Evolutionary conservation across 208 protist species (phyloP).

Genomic region (Wallacemonas sp.): DNA sequence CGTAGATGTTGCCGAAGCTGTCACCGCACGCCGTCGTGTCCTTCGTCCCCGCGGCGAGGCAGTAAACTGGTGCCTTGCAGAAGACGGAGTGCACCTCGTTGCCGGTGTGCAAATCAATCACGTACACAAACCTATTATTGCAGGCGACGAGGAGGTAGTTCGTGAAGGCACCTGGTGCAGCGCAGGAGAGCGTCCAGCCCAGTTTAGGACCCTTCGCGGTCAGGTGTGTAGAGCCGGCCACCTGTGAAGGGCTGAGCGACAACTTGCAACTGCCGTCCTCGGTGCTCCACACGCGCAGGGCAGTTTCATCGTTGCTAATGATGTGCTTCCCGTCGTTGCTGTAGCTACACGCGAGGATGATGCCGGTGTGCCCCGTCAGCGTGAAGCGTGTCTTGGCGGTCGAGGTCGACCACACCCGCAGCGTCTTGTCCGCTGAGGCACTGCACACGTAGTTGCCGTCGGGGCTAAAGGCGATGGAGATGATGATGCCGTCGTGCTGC

Average conservation of each 20-base stretch:
- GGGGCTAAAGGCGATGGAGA: constrained; percentile 73
- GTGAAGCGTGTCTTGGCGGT: constrained; percentile 59
- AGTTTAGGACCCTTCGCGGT: constrained; percentile 26
- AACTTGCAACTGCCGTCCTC: constrained; percentile 55
- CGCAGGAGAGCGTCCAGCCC: constrained; percentile 77
- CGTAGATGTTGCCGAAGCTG: constrained; percentile 89
- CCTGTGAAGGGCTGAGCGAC: constrained; percentile 45
- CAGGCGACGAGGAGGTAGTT: constrained; percentile 72
- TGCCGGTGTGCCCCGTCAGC: constrained; percentile 72
- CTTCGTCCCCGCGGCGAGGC: constrained; percentile 56
- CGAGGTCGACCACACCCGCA: constrained; percentile 80
- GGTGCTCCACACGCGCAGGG: constrained; percentile 76
- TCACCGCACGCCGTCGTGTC: constrained; percentile 71
- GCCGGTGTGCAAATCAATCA: constrained; percentile 71
- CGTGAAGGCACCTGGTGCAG: constrained; percentile 72
- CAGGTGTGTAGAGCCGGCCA: constrained; percentile 40
- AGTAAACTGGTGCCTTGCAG: constrained; percentile 89
- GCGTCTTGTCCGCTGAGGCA: constrained; percentile 78
- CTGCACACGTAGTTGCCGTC: constrained; percentile 73
- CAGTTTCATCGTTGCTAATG: constrained; percentile 84
- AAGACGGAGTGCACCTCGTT: constrained; percentile 60
- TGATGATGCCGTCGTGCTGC: constrained; percentile 84
- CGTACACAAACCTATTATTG: constrained; percentile 85
- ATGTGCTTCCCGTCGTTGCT: constrained; percentile 74
- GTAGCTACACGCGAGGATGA: constrained; percentile 85